These are phyloP conservation scores for Phytopythium helicoides DNA, from an alignment of 352 stramenopile species.

Conservation along the genomic window DNA sequence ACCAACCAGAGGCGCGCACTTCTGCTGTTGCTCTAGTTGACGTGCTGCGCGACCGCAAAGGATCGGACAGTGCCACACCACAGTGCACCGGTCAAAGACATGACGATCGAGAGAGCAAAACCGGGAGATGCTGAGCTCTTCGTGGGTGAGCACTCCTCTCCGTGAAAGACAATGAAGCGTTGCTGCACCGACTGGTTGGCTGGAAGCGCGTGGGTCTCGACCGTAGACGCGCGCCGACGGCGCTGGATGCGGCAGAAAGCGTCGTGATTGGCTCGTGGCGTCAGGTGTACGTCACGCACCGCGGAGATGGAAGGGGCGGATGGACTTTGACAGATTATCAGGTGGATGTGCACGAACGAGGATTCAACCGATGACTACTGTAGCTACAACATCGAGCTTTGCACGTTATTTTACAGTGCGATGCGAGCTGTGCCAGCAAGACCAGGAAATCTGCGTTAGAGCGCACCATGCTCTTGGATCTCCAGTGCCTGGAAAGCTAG, in stretches of 20 bases:
- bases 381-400: too few relatives aligned
- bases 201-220: conserved; percentile 2
- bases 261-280: conserved; percentile 4
- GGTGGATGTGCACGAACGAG: background rate
- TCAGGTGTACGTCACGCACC: background rate
- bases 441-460: too few relatives aligned
- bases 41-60: too few relatives aligned
- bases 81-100: background rate
- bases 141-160: conserved; percentile 2
- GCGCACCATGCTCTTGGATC: too few relatives aligned
- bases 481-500: too few relatives aligned
- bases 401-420: too few relatives aligned
- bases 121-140: background rate
- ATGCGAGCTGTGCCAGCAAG: too few relatives aligned
- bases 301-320: background rate
- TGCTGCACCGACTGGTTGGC: conserved; percentile 1
- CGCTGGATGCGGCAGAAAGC: background rate
- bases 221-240: background rate
- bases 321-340: conserved; percentile 3
- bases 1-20: background rate
- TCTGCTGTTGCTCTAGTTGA: background rate
- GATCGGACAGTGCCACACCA: too few relatives aligned
- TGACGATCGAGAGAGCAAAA: conserved; percentile 1
- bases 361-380: too few relatives aligned
- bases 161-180: background rate